A percentile compares a stretch with the other conserved stretches of the same genome.
Evolutionary conservation across 2,329 filamentous ascomycete genomes (phyloP).

Genomic region (Xylariaceae sp.): DNA sequence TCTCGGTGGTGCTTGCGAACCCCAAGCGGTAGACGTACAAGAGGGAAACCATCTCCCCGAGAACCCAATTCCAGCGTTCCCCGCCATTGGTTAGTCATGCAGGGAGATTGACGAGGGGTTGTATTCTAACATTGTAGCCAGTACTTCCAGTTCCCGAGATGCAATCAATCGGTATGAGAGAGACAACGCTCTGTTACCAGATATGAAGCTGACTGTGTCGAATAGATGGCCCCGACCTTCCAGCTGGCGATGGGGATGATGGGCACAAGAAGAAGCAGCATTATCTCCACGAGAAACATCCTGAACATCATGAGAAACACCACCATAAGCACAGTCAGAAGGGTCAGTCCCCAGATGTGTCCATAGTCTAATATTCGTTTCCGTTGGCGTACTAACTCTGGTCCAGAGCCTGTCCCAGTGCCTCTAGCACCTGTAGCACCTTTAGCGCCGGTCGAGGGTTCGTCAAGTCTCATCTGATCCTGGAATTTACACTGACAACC

Average conservation of each 20-base stretch:
- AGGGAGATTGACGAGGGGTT: neutral
- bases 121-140: no score
- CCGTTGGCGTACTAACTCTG: neutral
- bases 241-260: neutral
- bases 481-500: slow-evolving; percentile 14
- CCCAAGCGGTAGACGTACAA: neutral
- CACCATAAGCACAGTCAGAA: neutral
- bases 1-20: neutral
- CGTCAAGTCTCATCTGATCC: slow-evolving; percentile 21
- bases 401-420: slow-evolving; percentile 4
- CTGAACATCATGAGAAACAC: neutral
- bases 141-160: no score
- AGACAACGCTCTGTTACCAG: neutral
- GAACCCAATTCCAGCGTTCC: neutral
- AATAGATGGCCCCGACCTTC: neutral
- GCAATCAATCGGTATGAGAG: neutral
- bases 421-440: slow-evolving; percentile 3
- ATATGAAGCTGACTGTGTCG: neutral
- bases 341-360: neutral
- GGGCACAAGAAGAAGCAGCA: neutral
- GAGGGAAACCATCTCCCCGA: neutral
- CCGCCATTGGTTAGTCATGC: neutral
- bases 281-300: neutral
- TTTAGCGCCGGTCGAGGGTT: slow-evolving; percentile 16
- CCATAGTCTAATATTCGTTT: neutral